Base-by-base conservation (phyloP, 2,329 filamentous ascomycete species). In the Clathrospora elynae region DNA sequence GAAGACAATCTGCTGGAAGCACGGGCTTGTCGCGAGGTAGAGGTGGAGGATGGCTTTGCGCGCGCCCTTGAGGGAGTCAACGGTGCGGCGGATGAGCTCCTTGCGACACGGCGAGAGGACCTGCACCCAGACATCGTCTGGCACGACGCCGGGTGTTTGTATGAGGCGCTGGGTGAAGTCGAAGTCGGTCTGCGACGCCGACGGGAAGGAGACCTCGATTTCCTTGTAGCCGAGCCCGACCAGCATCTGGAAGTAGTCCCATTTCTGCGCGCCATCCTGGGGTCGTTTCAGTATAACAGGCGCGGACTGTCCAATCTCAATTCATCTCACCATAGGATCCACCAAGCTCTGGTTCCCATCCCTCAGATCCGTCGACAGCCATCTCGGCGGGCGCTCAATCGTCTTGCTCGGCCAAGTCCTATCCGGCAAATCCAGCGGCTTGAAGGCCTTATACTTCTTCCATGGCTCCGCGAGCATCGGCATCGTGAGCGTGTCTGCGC, bases 11-110 rank as follows among this genome's bases (percentile, higher is more conserved):
- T 85, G 82, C 50, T 91, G 88, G 80, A 99, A 99, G 71, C 92
- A 99, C 59, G 90, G 90, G 75, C 88, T 95, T 5, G 93, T 96
- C 34, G 93, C 92, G 35, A 99, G 85, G 75, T 97, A 99, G 61
- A 97, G 86, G 74, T 97, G 92, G 55, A 97, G 80, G 55, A 97
- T 87, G 39, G 89, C 93, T 71, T 95, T 96, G 75, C 96, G 96
- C 17, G 90, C 83, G 33, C 92, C 92, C 67, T 82, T 85, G 53
- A 97, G 77, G 42, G 90, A 90, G 61, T 97, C 88, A 55, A 97
- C 88, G 12, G 92, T 96, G 53, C 87, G 82, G 57, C 82, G 80
- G 73, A 97, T 96, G 64, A 97, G 83, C 68, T 97, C 92, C 66
- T 89, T 85, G 55, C 92, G 85, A 70, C 91, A 97, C 5, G 92